Evolutionary conservation across 306 rosid species (phyloP), one percentile per base, ranked within the genome.

Genomic region (Elaeagnus macrophylla): DNA sequence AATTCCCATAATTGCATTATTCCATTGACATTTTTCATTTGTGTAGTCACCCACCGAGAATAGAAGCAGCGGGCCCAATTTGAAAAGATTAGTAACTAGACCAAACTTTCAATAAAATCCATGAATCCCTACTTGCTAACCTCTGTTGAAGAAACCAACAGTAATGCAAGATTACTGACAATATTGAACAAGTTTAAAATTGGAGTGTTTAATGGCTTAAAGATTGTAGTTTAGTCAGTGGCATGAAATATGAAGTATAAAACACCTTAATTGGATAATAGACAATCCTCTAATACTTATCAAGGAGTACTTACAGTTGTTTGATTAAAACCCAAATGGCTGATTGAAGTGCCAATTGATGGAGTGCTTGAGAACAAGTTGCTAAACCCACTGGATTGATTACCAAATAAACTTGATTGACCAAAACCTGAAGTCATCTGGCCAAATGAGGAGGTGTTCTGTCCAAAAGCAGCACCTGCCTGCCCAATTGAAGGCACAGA

Each of bases 391-490:
- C 86, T 60, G 40, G 89, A 68, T 15, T 93, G 82, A 51, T 64
- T 54, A 62, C 9, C 70, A 67, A 81, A 85, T 76, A 80, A 15
- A 61, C 67, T 67, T 41, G 82, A 32, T 56, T 77, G 80, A 37
- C 64, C 20, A 74, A 70, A 72, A 44, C 77, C 67, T 48, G 70
- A 16, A 14, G 78, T 7, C 62, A 51, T 62, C 69, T 62, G 84
- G 55, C 83, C 86, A 77, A 88, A 84, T 25, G 79, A 56, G 9
- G 80, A 36, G 38, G 83, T 60, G 42, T 54, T 60, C 62, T 72
- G 87, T 51, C 82, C 89, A 68, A 77, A 84, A 56, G 56, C 65
- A 61, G 79, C 60, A 57, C 71, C 70, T 12, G 85, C 52, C 72
- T 67, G 96, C 49, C 62, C 61, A 53, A 57, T 64, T 62, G 86